Evolutionary conservation across 2,329 filamentous ascomycete genomes (phyloP).

Genomic region (Xylaria sp.): DNA sequence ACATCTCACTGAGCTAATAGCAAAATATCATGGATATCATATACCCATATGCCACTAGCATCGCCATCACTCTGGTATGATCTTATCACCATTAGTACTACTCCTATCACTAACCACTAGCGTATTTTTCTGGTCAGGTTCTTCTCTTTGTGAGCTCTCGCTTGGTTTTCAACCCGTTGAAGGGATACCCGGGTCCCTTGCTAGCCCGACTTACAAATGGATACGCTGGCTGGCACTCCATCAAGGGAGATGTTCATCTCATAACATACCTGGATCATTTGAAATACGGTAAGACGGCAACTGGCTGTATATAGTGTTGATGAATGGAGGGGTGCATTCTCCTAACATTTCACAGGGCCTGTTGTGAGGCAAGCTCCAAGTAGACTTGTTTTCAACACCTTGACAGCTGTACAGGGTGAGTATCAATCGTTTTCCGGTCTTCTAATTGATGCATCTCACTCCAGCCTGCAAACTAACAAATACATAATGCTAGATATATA

Average conservation of each 20-base stretch:
- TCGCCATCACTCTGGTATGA: too few relatives aligned
- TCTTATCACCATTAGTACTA: too few relatives aligned
- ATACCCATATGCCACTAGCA: too few relatives aligned
- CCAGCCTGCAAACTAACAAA: too few relatives aligned
- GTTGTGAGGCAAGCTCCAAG: not conserved
- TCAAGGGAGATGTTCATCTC: not conserved
- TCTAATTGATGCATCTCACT: too few relatives aligned
- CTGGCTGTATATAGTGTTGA: not conserved
- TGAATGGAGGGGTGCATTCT: too few relatives aligned
- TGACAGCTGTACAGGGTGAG: not conserved
- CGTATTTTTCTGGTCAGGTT: too few relatives aligned
- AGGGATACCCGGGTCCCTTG: not conserved
- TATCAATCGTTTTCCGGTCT: not conserved
- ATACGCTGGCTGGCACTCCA: not conserved
- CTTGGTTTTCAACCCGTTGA: not conserved
- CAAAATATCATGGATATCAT: too few relatives aligned
- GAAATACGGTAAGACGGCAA: not conserved
- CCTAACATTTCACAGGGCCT: not conserved
- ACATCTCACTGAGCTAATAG: too few relatives aligned
- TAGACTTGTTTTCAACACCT: not conserved
- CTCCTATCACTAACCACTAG: too few relatives aligned
- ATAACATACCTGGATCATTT: not conserved
- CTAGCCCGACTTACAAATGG: not conserved
- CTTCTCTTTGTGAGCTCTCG: too few relatives aligned
- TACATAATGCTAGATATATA: too few relatives aligned